Evolutionary conservation across 139 green algal genomes (phyloP), one percentile per base, ranked within the genome.

Genomic region (Astrephomene gubernaculifera): DNA sequence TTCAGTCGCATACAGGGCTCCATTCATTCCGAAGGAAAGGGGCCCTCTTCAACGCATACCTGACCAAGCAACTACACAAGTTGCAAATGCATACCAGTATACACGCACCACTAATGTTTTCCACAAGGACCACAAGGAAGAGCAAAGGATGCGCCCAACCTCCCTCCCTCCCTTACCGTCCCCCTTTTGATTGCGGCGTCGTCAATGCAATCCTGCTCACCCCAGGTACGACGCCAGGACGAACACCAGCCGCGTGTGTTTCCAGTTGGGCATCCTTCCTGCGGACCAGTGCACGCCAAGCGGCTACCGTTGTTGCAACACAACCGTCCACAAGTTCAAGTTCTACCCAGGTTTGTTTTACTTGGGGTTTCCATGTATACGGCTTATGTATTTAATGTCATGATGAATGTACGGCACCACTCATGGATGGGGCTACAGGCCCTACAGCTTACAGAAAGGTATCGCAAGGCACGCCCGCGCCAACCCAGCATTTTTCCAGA

Each of bases 271-370:
- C 2, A 60, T 83, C 0, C 2, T 7, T 3, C 39, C 60, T 0
- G 39, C 17, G 29, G 60, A 73, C 21, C 60, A 72, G 21, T 83
- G 76, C 41, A 19, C 44, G 31, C 27, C 76, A 0, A 3, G 4
- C 6, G 29, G 5, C 17, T 35, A 36, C 9, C 76, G 76, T 17
- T 83, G 76, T 41, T 83, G 76, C 60, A 22, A 61, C n/a, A 83
- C 76, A 12, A 35, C 35, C 39, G 72, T 83, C 17, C 43, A 72
- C 12, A 83, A 83, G 41, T 82, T 81, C 74, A 82, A 82, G 57
- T 82, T 82, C 53, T 82, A 60, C 27, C 74, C 74, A 2, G 57
- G 74, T 82, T 24, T n/a, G 65, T 65, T n/a, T n/a, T n/a, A n/a
- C n/a, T n/a, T n/a, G n/a, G n/a, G n/a, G n/a, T n/a, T n/a, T n/a